A percentile compares a stretch with the other conserved stretches of the same genome.
phyloP scores from a whole-genome alignment of 768 basidiomycete genomes.

The Hypsizygus marmoreus region DNA sequence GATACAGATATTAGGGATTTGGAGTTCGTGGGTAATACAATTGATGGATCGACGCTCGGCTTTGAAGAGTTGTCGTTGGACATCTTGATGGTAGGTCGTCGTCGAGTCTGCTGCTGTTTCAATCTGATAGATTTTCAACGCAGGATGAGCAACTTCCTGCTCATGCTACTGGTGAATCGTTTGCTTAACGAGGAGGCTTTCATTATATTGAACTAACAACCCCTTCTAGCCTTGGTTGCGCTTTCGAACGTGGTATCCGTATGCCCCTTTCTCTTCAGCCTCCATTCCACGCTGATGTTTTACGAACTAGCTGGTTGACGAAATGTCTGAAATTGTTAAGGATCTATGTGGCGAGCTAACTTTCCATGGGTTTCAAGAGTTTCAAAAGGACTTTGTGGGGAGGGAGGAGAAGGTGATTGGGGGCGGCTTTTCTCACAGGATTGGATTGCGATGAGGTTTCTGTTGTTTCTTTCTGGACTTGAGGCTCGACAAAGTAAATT shows the following conservation, averaged over 20 bases:
- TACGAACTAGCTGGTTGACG: constrained; percentile 37
- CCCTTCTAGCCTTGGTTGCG: constrained; percentile 35
- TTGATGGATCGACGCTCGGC: constrained; percentile 44
- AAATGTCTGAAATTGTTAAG: constrained; percentile 38
- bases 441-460: constrained; percentile 8
- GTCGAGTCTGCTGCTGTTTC: neutral
- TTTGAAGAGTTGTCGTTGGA: constrained; percentile 42
- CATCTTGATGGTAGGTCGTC: constrained; percentile 34
- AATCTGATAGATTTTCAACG: neutral
- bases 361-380: constrained; percentile 38
- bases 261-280: constrained; percentile 9
- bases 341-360: constrained; percentile 44
- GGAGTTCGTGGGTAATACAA: constrained; percentile 30
- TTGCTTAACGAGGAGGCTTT: neutral
- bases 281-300: neutral
- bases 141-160: constrained; percentile 45
- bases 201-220: neutral
- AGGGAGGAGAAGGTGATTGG: constrained; percentile 39
- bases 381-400: constrained; percentile 39
- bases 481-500: no score
- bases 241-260: constrained; percentile 42
- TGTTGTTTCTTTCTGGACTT: no score
- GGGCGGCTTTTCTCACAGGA: constrained; percentile 20
- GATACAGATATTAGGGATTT: constrained; percentile 11
- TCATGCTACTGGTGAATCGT: constrained; percentile 39